phyloP scores from a whole-genome alignment of 352 stramenopile species.

The Phytophthora podocarpi region DNA sequence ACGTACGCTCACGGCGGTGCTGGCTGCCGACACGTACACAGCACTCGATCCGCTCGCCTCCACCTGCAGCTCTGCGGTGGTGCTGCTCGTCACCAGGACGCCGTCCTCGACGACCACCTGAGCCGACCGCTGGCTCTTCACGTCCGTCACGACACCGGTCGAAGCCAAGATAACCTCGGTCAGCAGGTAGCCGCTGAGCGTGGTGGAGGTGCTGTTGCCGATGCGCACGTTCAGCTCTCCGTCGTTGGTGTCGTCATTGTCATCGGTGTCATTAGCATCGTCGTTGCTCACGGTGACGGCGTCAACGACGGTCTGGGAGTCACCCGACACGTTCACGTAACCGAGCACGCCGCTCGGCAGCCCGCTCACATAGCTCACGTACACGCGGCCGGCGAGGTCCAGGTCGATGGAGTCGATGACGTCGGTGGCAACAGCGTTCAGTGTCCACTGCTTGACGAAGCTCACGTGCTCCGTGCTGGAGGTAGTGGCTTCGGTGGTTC shows the following conservation, averaged over 20 bases:
- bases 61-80: conserved; percentile 31
- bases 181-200: conserved; percentile 33
- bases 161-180: conserved; percentile 38
- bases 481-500: conserved; percentile 17
- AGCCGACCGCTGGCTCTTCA: conserved; percentile 31
- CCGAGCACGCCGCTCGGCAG: conserved; percentile 32
- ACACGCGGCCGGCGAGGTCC: conserved; percentile 31
- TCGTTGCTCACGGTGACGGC: conserved; percentile 30
- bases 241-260: conserved; percentile 21
- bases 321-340: conserved; percentile 45
- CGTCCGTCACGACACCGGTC: conserved; percentile 27
- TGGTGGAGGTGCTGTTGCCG: conserved; percentile 20
- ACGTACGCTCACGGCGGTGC: conserved; percentile 20
- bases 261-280: conserved; percentile 18
- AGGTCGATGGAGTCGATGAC: conserved; percentile 37
- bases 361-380: conserved; percentile 31
- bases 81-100: conserved; percentile 31
- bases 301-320: conserved; percentile 33
- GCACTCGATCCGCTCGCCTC: conserved; percentile 33
- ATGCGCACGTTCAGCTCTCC: conserved; percentile 32
- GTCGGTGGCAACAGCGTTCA: conserved; percentile 12
- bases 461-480: conserved; percentile 27
- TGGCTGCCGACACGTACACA: conserved; percentile 34
- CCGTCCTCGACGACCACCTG: conserved; percentile 36
- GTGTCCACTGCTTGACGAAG: conserved; percentile 41